A percentile compares a stretch with the other conserved stretches of the same genome.
phyloP scores from a whole-genome alignment of 441 rosid genomes.

The Pelargonium fulgidum region DNA sequence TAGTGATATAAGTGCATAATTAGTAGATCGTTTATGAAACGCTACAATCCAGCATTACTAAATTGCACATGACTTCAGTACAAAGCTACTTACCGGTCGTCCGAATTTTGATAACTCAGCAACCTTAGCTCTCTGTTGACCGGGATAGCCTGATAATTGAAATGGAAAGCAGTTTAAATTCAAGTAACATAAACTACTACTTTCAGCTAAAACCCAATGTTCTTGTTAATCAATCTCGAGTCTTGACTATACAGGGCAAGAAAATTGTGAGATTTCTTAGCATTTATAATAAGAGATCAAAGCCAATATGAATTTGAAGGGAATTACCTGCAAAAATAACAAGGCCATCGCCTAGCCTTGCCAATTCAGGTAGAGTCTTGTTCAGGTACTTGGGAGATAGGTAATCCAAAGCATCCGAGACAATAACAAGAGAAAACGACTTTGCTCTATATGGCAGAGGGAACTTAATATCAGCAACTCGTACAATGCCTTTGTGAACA shows the following conservation, averaged over 20 bases:
- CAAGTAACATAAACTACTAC: background rate
- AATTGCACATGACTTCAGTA: slow-evolving; percentile 2
- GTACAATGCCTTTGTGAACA: slow-evolving; percentile 33
- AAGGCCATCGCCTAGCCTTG: slow-evolving; percentile 32
- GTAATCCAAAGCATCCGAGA: slow-evolving; percentile 38
- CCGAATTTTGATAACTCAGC: slow-evolving; percentile 32
- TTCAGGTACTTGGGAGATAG: slow-evolving; percentile 39
- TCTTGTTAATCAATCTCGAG: no score
- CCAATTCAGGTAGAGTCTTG: slow-evolving; percentile 42
- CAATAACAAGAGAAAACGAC: slow-evolving; percentile 36
- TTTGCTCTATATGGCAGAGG: slow-evolving; percentile 40
- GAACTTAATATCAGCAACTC: slow-evolving; percentile 41
- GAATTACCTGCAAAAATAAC: slow-evolving; percentile 31
- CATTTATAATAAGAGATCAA: background rate
- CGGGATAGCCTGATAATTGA: slow-evolving; percentile 24
- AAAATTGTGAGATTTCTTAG: background rate
- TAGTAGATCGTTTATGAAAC: no score
- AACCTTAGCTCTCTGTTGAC: slow-evolving; percentile 28
- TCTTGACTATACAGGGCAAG: no score
- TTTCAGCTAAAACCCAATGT: no score
- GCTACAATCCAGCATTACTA: background rate
- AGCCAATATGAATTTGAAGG: background rate
- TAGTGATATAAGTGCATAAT: no score
- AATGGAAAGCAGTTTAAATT: background rate
- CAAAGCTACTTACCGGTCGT: slow-evolving; percentile 25